Base-by-base conservation (phyloP, 495 filamentous ascomycete genomes). In the Jackrogersella minutella region DNA sequence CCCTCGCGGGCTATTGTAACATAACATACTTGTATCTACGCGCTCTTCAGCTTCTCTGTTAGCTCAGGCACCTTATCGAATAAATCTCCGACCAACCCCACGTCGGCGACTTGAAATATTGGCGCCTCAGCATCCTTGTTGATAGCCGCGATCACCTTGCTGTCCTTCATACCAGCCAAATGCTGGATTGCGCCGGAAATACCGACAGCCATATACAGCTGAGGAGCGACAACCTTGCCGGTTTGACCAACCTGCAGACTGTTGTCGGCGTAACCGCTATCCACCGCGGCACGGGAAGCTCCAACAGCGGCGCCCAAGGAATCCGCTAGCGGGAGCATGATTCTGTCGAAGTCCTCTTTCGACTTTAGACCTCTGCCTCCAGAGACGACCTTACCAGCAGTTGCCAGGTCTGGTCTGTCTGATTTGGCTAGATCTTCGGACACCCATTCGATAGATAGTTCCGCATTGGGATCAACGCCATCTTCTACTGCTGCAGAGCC, bases 91-190 rank as follows among this genome's bases (percentile, higher is more conserved):
- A 97, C 92, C 34, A 98, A 80, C 9, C 95, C 95, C 44, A 97
- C 92, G 76, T 99, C 95, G 19, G 95, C 96, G 64, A 99, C 86
- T 79, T 99, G 96, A 84, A 99, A 98, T 64, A 99, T 99, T 2
- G 95, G 95, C 53, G 94, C 95, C 79, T 99, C 95, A 1, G 86
- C 81, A 71, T 98, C 95, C 83, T 99, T 99, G 83, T 99, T 98
- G 75, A 99, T 98, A 26, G 91, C 92, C 34, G 93, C 96, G 84
- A 99, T 99, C 62, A 99, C 96, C 84, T 99, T 99, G 82, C 92
- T 96, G 76, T 99, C 95, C 86, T 99, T 99, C 95, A 99, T 99
- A 74, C 95, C 95, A 39, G 96, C 96, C 78, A 99, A 80, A 85
- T 99, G 95, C 80, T 99, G 95, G 66, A 99, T 99, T 19, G 95